Evolutionary conservation across 768 basidiomycete genomes (phyloP).

Genomic region (Sarcomyxa edulis): DNA sequence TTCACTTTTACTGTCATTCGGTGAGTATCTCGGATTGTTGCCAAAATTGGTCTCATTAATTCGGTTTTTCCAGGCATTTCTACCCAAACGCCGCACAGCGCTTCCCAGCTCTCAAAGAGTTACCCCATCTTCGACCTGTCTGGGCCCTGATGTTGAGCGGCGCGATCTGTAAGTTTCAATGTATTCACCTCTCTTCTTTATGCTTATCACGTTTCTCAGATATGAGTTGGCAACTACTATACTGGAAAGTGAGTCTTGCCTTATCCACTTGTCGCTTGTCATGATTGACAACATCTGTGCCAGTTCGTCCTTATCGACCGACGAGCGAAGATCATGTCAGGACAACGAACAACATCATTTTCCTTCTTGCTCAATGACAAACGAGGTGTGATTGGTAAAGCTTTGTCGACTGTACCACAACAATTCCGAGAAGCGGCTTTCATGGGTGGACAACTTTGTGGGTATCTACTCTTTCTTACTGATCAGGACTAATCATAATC

Average conservation of each 20-base stretch:
- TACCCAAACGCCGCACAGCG: slow-evolving; percentile 75
- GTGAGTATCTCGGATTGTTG: slow-evolving; percentile 47
- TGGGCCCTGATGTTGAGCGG: slow-evolving; percentile 75
- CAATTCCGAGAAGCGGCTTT: slow-evolving; percentile 66
- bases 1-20: slow-evolving; percentile 89
- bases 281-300: slow-evolving; percentile 4
- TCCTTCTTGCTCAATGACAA: slow-evolving; percentile 87
- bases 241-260: slow-evolving; percentile 69
- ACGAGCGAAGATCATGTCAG: slow-evolving; percentile 85
- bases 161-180: slow-evolving; percentile 72
- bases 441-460: slow-evolving; percentile 81
- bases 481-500: too few relatives aligned
- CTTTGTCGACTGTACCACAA: slow-evolving; percentile 54
- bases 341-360: slow-evolving; percentile 87
- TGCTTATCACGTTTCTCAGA: slow-evolving; percentile 42
- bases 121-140: slow-evolving; percentile 67
- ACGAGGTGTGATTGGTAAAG: slow-evolving; percentile 73
- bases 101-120: slow-evolving; percentile 77
- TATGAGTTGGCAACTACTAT: slow-evolving; percentile 86
- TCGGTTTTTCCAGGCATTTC: slow-evolving; percentile 57
- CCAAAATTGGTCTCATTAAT: not conserved
- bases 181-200: slow-evolving; percentile 1
- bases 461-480: slow-evolving; percentile 19
- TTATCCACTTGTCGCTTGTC: not conserved
- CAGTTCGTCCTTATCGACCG: slow-evolving; percentile 87